Base-by-base conservation (phyloP, 768 basidiomycete species). In the Suillus lakei region DNA sequence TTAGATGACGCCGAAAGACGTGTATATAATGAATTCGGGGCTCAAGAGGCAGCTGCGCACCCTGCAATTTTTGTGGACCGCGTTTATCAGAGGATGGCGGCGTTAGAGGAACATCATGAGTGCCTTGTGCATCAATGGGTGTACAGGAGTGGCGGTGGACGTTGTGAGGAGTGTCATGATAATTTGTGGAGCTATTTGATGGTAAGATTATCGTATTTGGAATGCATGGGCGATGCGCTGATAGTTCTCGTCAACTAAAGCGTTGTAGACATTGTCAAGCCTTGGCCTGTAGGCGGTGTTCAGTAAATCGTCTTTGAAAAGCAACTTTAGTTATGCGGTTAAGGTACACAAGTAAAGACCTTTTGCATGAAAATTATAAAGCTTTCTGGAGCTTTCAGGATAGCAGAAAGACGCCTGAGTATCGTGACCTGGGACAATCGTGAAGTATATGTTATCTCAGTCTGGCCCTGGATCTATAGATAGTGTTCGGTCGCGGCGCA, bases 41-140 rank as follows among this genome's bases (percentile, higher is more conserved):
- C 56, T 23, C 7, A 34, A n/a, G 67, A 18, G 4, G 73, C 69
- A 23, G 55, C 34, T 28, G 58, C 3, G 12, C 69, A 46, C n/a
- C 75, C 75, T 0, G 67, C 15, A 0, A 34, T 68, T 7, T 63
- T 76, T 16, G 69, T 63, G 3, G 67, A 70, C 21, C 67, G 72
- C 8, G 72, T 73, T n/a, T 23, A 28, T 51, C 65, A n/a, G 30
- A 65, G 66, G 4, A 78, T 76, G 55, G 76, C 77, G 23, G 67
- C 75, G 4, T 73, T 91, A 48, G 77, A 86, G 7, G 73, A 77
- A 30, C 80, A 85, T 67, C 89, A 90, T 67, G 80, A 84, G 39
- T 91, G 89, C 67, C n/a, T n/a, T 16, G 68, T 71, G 3, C 83
- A 83, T 63, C 39, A 9, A 0, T 89, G 87, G 86, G 75, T 68